These are phyloP conservation scores for Arachnopeziza araneosa DNA, from an alignment of 2,329 filamentous ascomycete species.

Conservation along the genomic window DNA sequence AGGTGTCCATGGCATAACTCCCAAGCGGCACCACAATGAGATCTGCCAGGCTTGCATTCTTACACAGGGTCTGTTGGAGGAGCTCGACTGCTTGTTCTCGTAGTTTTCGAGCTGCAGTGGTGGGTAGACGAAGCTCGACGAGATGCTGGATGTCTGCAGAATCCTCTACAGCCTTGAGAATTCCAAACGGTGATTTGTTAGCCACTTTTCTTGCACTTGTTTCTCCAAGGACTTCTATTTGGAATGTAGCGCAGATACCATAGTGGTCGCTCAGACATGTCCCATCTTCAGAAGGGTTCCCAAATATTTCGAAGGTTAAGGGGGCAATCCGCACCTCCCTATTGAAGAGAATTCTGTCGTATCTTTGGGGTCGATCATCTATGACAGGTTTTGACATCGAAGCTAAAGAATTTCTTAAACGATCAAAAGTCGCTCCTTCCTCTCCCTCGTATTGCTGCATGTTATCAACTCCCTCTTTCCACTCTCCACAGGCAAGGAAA, in stretches of 20 bases:
- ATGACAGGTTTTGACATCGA: slow-evolving; percentile 42
- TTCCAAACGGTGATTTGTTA: background rate
- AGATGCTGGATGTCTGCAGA: slow-evolving; percentile 27
- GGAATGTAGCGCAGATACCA: slow-evolving; percentile 49
- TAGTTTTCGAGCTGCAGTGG: slow-evolving; percentile 35
- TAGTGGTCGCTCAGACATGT: slow-evolving; percentile 44
- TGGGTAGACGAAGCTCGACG: slow-evolving; percentile 41
- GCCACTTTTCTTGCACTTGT: background rate
- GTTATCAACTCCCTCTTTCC: slow-evolving; percentile 30
- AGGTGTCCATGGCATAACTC: slow-evolving; percentile 60
- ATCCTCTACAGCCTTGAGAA: slow-evolving; percentile 12
- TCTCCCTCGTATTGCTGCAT: slow-evolving; percentile 46
- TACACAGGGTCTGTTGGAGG: slow-evolving; percentile 39
- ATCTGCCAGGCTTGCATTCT: slow-evolving; percentile 24
- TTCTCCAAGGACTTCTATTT: slow-evolving; percentile 11
- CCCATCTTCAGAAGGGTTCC: slow-evolving; percentile 33
- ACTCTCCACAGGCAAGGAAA: slow-evolving; percentile 38
- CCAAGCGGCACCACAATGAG: slow-evolving; percentile 38
- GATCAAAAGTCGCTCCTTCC: slow-evolving; percentile 61
- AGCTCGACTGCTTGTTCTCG: slow-evolving; percentile 41
- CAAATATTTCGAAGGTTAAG: slow-evolving; percentile 52
- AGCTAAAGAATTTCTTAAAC: slow-evolving; percentile 50
- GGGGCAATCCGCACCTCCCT: slow-evolving; percentile 36
- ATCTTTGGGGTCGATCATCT: slow-evolving; percentile 56
- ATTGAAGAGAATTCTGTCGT: slow-evolving; percentile 56